phyloP scores from a whole-genome alignment of 1,139 yeast species.

The Saccharomycopsis phalli region DNA sequence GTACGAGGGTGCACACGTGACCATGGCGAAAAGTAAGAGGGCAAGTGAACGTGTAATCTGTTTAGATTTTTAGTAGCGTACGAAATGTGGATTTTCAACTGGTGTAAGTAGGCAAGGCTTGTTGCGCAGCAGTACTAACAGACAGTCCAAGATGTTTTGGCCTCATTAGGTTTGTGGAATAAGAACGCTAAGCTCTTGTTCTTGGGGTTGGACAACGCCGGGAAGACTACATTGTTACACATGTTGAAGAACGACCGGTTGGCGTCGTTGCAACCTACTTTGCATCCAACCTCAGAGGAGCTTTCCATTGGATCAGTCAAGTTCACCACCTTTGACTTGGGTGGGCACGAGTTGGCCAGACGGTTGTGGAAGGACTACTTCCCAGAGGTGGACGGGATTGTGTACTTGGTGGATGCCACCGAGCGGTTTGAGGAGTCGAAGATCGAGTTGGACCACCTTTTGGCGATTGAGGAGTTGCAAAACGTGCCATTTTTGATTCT shows the following conservation, averaged over 20 bases:
- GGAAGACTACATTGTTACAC: slow-evolving; percentile 92
- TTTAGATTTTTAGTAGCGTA: background rate
- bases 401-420: slow-evolving; percentile 89
- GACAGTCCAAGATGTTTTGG: slow-evolving; percentile 80
- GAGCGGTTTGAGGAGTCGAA: slow-evolving; percentile 92
- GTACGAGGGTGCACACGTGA: no score
- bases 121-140: slow-evolving; percentile 20
- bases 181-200: slow-evolving; percentile 95
- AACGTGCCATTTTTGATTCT: slow-evolving; percentile 86
- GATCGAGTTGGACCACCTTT: slow-evolving; percentile 87
- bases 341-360: slow-evolving; percentile 98
- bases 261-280: slow-evolving; percentile 95
- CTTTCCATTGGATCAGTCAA: slow-evolving; percentile 92
- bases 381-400: slow-evolving; percentile 98
- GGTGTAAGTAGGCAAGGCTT: slow-evolving; percentile 37
- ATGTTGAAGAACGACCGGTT: slow-evolving; percentile 95
- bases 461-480: slow-evolving; percentile 82
- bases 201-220: slow-evolving; percentile 96
- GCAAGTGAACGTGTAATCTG: slow-evolving; percentile 1
- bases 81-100: slow-evolving; percentile 46
- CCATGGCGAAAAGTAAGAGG: no score
- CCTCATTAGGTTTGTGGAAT: slow-evolving; percentile 93
- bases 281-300: slow-evolving; percentile 98
- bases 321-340: slow-evolving; percentile 95
- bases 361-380: slow-evolving; percentile 98